Evolutionary conservation across 2,329 filamentous ascomycete species (phyloP), one percentile per base, ranked within the genome.

Genomic region (Colletotrichum endophyticum): DNA sequence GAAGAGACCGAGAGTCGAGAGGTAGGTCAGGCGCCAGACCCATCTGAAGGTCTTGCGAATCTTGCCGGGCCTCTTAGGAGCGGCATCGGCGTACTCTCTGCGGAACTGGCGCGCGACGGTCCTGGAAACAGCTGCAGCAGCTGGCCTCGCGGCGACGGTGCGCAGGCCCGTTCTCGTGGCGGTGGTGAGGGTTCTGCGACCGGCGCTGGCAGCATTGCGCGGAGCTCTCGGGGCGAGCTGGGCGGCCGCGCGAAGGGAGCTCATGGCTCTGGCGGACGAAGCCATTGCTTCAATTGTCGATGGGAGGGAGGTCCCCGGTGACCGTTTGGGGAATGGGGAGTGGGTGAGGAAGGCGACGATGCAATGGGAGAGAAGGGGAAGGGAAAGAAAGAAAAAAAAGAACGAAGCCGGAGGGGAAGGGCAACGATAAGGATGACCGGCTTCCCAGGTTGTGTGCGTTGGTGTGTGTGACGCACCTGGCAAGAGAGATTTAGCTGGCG

Each of bases 11-110:
- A 97, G 85, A 77, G 92, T 85, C 72, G 94, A 94, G 79, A 98
- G 86, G 84, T 96, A 96, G 72, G 94, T 95, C 81, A 95, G 84
- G 81, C 97, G 92, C 95, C 95, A 99, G 75, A 93, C 87, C 93
- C 94, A 98, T 84, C 91, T 91, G 83, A 99, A 89, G 79, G 92
- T 90, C 72, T 88, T 88, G 75, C 93, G 87, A 86, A 97, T 93
- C 83, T 92, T 92, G 81, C 88, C 86, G 59, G 87, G 85, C 84
- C 88, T 91, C 81, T 86, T 88, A 70, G 88, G 85, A 77, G 87
- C 83, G 59, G 83, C 77, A 80, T 92, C 89, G 72, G 91, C 90
- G 78, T 89, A 90, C 75, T 84, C 82, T 80, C 88, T 84, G 74
- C 84, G 83, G 81, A 88, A 87, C 84, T 83, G 81, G 83, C 87